phyloP scores from a whole-genome alignment of 78 protist species.

The Polysphondylium violaceum region DNA sequence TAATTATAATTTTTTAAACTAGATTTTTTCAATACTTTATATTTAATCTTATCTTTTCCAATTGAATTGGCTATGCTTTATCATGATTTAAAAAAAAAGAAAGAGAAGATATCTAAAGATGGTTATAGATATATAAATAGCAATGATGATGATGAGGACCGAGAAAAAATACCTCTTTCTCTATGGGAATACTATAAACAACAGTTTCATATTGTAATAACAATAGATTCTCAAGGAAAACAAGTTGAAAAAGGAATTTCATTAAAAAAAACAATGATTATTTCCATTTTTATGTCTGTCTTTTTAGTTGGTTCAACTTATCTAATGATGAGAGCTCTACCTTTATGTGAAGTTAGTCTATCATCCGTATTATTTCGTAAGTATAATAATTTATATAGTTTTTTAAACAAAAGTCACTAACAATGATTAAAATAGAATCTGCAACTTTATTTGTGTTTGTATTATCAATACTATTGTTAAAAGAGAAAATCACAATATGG shows the following conservation, averaged over 20 bases:
- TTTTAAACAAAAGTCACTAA: background rate
- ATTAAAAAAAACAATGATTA: background rate
- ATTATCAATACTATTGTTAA: constrained; percentile 44
- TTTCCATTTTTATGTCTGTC: constrained; percentile 19
- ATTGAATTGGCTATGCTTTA: constrained; percentile 1
- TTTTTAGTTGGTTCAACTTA: constrained; percentile 37
- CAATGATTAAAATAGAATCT: constrained; percentile 11
- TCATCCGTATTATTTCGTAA: constrained; percentile 39
- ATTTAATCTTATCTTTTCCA: background rate
- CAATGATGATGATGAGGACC: background rate
- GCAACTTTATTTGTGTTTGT: constrained; percentile 36
- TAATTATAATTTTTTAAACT: too few species aligned
- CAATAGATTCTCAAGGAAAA: background rate
- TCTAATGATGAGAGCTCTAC: constrained; percentile 37
- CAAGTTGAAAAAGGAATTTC: background rate
- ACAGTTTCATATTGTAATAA: background rate
- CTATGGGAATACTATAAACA: background rate
- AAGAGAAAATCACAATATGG: constrained; percentile 24
- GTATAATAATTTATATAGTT: too few species aligned
- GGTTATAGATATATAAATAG: background rate
- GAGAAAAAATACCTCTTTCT: too few species aligned
- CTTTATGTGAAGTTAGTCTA: constrained; percentile 56
- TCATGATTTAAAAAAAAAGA: background rate
- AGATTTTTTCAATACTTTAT: background rate
- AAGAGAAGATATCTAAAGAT: background rate